Base-by-base conservation (phyloP, 164 flowering plant species). In the Cinnamomum chago region DNA sequence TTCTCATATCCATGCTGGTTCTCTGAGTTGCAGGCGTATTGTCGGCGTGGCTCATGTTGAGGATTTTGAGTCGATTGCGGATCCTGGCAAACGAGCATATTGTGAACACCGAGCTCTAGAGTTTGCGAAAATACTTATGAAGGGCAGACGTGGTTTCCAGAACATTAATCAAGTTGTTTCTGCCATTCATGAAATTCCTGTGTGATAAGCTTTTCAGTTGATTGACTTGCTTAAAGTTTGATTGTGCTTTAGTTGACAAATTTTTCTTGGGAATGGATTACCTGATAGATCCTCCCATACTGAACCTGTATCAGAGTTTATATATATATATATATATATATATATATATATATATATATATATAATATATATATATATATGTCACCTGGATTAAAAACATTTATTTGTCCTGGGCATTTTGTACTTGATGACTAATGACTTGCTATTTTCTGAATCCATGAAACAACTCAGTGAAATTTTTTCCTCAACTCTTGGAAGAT, bases 41-140 rank as follows among this genome's bases (percentile, higher is more conserved):
- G 93, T 95, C 30, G 99, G 99, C 58, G 94, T 95, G 2, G 97
- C 97, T 50, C 99, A 95, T 82, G 96, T 95, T 27, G 98, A 90
- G 81, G 99, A 95, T 82, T 89, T 95, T 77, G 98, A 93, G 74
- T 88, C 96, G 15, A 93, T 93, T 28, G 28, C 62, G 5, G 94
- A 90, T 78, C 80, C 84, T 51, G 74, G 74, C 67, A 86, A 74
- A 74, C 81, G 96, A 69, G 93, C 98, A 65, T 80, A 79, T 15
- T 93, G 99, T 73, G 98, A 95, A 81, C 81, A 84, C 67, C 83
- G 76, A 58, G 98, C 98, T 72, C 91, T 95, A 28, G 78, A 86
- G 50, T 77, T 88, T 68, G 99, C 98, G 1, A 95, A 89, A 80
- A 71, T 73, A 79, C 89, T 95, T 83, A 79, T 95, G 15, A 93